A percentile compares a stretch with the other conserved stretches of the same genome.
These are phyloP conservation scores for Spathaspora sp. DNA, from an alignment of 805 yeast species.

Conservation along the genomic window DNA sequence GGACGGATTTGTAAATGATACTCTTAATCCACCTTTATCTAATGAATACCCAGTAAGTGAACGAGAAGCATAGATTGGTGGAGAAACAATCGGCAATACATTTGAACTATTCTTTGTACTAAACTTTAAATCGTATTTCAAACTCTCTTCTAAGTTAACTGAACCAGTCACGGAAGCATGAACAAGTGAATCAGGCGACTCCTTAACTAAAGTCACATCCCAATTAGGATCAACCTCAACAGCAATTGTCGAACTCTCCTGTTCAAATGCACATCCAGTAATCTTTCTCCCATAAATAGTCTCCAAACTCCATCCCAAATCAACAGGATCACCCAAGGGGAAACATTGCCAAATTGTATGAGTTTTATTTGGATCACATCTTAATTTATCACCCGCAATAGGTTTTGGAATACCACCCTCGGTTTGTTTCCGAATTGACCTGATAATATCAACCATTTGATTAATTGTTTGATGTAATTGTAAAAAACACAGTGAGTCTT, in stretches of 20 bases:
- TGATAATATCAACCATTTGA: conserved; percentile 67
- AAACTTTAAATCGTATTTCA: conserved; percentile 35
- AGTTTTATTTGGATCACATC: conserved; percentile 67
- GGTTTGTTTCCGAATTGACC: conserved; percentile 56
- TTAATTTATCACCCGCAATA: conserved; percentile 58
- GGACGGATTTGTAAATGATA: conserved; percentile 69
- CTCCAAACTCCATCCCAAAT: conserved; percentile 49
- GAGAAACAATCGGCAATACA: conserved; percentile 36
- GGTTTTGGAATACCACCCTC: conserved; percentile 80
- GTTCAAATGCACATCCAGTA: conserved; percentile 58
- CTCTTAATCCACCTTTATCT: conserved; percentile 85
- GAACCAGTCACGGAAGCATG: conserved; percentile 12
- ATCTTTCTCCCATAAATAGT: conserved; percentile 70
- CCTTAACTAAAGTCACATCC: conserved; percentile 7
- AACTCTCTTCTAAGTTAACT: conserved; percentile 10
- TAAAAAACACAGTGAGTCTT: conserved; percentile 41
- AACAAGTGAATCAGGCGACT: conserved; percentile 6
- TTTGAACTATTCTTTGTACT: conserved; percentile 43
- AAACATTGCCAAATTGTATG: conserved; percentile 68
- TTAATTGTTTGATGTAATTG: conserved; percentile 65
- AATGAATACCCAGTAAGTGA: conserved; percentile 90
- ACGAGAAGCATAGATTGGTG: conserved; percentile 73
- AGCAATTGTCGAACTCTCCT: conserved; percentile 46
- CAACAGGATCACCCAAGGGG: conserved; percentile 57
- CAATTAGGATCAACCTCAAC: conserved; percentile 6